Base-by-base conservation (phyloP, 2,329 filamentous ascomycete species). In the Epichloe amarillans region DNA sequence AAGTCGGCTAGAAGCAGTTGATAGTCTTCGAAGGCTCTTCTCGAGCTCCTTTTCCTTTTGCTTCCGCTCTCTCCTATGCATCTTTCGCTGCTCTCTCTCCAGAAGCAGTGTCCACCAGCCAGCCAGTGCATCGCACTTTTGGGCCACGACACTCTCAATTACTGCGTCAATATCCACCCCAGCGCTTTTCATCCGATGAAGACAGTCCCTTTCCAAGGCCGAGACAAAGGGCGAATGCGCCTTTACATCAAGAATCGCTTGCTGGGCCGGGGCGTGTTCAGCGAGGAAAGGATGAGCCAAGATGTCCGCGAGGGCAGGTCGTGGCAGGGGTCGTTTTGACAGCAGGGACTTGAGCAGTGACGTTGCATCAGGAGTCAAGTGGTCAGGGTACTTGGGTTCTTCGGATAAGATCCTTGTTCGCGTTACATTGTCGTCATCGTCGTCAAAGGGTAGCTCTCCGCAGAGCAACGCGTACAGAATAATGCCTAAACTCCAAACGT, bases 91-190 rank as follows among this genome's bases (percentile, higher is more conserved):
- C 63, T 98, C 93, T 65, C 97, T 98, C 62, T 97, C 93, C 10
- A 97, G 81, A 39, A 98, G 70, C 30, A 98, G 69, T 3, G 88
- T 86, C 93, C 93, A 98, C 93, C 93, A 98, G 5, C 93, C 93
- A 47, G 89, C 88, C 46, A 98, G 71, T 5, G 84, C 79, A 67
- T 98, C 91, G 62, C 93, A 97, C 56, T 88, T 79, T 64, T 95
- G 88, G 4, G 89, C 81, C 37, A 95, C 68, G 3, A 98, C 93
- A 60, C 93, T 94, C 64, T 97, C 91, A 55, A 97, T 91, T 7
- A 98, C 88, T 54, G 85, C 79, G 63, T 98, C 93, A 52, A 95
- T 93, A 61, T 97, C 87, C 23, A 97, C 89, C 0, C 93, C 93
- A 5, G 93, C 89, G 57, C 86, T 87, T 53, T 87, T 84, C 90